Base-by-base conservation (phyloP, 306 rosid species). In the Abrus precatorius region DNA sequence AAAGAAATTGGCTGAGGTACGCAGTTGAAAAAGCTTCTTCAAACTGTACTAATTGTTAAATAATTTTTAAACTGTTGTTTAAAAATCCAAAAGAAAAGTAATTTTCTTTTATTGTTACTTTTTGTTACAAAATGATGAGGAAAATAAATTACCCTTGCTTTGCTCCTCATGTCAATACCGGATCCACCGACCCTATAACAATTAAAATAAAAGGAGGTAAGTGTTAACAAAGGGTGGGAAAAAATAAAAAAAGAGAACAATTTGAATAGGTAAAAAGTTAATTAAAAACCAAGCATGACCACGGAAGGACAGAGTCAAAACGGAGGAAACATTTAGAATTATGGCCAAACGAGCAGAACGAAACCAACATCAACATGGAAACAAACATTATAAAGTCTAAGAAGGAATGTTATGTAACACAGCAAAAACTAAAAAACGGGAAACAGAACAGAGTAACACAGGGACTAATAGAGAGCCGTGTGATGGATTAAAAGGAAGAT, bases 161-260 rank as follows among this genome's bases (percentile, higher is more conserved):
- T 95, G 88, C 99, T 95, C 85, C 99, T 88, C 56, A 95, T 0
- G 78, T 95, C 99, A 88, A 85, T 29, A 29, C 98, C 99, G 84
- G 97, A 89, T 80, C 99, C 99, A 76, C 99, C 99, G 27, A 95
- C 70, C 99, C 98, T 94, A 78, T 75, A 68, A 72, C 50, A 73
- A 43, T 0, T 14, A 13, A 78, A 73, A 34, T 8, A 28, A 48
- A 14, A 69, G 10, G 10, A 13, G 30, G 28, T 45, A 8, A 75
- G 63, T 61, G n/a, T 12, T n/a, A 10, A 50, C 10, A 32, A 66
- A 43, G 9, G 27, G 20, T 1, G 14, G 0, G 27, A 5, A 0
- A 2, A 68, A 45, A 68, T 5, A 0, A 1, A 9, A 14, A 7
- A 9, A 13, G 2, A 59, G 30, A 10, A 2, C 4, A 10, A 4